Conservation (phyloP, 179 eudicot genomes). For the Camellia oleifera region DNA sequence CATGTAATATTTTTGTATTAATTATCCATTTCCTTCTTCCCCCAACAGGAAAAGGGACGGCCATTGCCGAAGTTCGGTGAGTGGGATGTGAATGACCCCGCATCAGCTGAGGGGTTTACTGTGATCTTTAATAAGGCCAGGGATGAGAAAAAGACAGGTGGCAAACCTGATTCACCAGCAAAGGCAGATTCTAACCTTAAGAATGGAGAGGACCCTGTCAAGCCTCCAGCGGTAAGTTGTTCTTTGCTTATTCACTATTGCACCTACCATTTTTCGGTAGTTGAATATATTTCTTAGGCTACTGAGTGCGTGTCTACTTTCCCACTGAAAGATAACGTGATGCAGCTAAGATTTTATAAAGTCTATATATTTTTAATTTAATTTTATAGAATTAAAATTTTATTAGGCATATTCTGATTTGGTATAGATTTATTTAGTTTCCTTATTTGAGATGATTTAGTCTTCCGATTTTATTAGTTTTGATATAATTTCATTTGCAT, state of each 20-base stretch:
- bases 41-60: conserved; percentile 71
- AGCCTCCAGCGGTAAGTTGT: conserved; percentile 69
- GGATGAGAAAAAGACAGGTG: conserved; percentile 85
- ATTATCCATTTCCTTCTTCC: conserved; percentile 11
- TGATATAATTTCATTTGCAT: neutral
- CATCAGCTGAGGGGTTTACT: conserved; percentile 95
- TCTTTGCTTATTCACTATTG: conserved; percentile 12
- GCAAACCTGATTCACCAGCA: conserved; percentile 71
- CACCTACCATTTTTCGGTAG: neutral
- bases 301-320: neutral
- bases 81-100: conserved; percentile 95
- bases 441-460: no score
- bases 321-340: neutral
- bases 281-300: neutral
- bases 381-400: no score
- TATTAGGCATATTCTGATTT: no score
- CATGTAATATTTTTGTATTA: neutral
- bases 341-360: no score
- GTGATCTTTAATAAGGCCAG: conserved; percentile 91
- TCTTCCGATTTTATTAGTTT: no score
- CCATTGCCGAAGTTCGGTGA: conserved; percentile 96
- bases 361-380: no score
- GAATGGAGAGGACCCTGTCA: conserved; percentile 50
- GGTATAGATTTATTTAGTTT: no score
- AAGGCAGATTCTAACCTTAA: conserved; percentile 44